A percentile compares a stretch with the other conserved stretches of the same genome.
phyloP scores from a whole-genome alignment of 805 yeast genomes.

The Starmerella potacharoeniae region DNA sequence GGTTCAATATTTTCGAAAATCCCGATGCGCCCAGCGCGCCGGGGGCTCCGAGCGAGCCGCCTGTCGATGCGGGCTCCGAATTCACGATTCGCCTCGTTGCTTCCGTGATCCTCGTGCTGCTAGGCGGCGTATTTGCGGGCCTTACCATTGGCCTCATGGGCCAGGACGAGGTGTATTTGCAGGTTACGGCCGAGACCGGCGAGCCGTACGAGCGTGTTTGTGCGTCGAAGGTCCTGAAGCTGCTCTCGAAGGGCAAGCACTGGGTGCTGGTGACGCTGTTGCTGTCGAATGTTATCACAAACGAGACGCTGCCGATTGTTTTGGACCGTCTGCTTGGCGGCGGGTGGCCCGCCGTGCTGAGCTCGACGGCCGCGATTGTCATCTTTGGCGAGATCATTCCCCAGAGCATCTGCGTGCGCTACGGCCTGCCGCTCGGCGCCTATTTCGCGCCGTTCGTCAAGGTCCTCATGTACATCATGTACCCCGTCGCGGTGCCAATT shows the following conservation, averaged over 20 bases:
- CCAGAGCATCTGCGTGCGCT: conserved; percentile 83
- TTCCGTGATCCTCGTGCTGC: conserved; percentile 27
- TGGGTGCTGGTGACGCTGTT: conserved; percentile 90
- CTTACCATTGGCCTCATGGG: conserved; percentile 95
- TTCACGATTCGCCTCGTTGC: conserved; percentile 18
- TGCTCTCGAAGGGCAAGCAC: conserved; percentile 79
- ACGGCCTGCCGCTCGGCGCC: conserved; percentile 86
- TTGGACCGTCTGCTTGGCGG: conserved; percentile 90
- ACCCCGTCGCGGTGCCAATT: conserved; percentile 86
- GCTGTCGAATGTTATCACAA: conserved; percentile 78
- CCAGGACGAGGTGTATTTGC: conserved; percentile 88
- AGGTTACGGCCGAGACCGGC: conserved; percentile 87
- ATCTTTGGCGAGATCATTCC: conserved; percentile 95
- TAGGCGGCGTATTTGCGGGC: conserved; percentile 34
- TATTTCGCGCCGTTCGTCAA: conserved; percentile 81
- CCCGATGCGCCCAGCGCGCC: not conserved
- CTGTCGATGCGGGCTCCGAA: conserved; percentile 2
- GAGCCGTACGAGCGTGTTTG: conserved; percentile 45
- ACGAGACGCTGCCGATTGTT: conserved; percentile 88
- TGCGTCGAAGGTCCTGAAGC: conserved; percentile 58
- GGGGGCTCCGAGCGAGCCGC: not conserved
- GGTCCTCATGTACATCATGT: conserved; percentile 73
- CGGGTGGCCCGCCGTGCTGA: conserved; percentile 92
- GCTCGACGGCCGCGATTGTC: conserved; percentile 87
- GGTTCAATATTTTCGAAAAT: not conserved